A percentile compares a stretch with the other conserved stretches of the same genome.
These are phyloP conservation scores for Avicennia marina DNA, from an alignment of 257 asterid species.

Conservation along the genomic window DNA sequence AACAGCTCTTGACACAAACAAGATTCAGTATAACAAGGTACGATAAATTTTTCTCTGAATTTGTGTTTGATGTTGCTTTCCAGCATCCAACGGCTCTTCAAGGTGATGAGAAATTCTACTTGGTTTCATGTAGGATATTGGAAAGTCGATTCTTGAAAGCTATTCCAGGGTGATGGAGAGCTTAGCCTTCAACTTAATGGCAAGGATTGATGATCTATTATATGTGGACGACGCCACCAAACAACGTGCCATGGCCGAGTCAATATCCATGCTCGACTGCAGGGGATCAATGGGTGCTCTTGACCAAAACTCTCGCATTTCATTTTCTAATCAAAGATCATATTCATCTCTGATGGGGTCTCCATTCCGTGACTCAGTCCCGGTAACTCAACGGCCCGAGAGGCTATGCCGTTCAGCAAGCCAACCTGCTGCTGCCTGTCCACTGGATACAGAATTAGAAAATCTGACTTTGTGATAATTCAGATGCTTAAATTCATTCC, in stretches of 20 bases:
- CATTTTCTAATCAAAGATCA: conserved; percentile 42
- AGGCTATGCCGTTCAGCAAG: conserved; percentile 33
- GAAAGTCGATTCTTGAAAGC: conserved; percentile 95
- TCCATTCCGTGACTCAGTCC: conserved; percentile 33
- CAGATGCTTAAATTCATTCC: neutral
- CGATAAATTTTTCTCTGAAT: too few species aligned
- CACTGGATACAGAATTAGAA: conserved; percentile 6
- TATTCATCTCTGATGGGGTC: conserved; percentile 32
- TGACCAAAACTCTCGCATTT: conserved; percentile 33
- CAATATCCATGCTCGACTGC: conserved; percentile 24
- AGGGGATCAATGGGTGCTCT: conserved; percentile 29
- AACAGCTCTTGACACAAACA: conserved; percentile 66
- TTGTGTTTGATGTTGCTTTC: neutral
- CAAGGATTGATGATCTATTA: conserved; percentile 81
- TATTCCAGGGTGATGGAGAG: conserved; percentile 93
- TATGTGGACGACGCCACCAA: conserved; percentile 81
- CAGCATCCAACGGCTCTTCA: neutral
- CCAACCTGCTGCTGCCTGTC: conserved; percentile 27
- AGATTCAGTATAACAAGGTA: conserved; percentile 89
- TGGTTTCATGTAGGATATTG: conserved; percentile 61
- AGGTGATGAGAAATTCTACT: neutral
- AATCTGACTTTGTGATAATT: conserved; percentile 16
- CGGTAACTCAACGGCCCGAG: conserved; percentile 32
- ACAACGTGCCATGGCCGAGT: conserved; percentile 54
- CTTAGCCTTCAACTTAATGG: conserved; percentile 72